Conservation (phyloP, 2,329 filamentous ascomycete species). For the Penicillium janthinellum region DNA sequence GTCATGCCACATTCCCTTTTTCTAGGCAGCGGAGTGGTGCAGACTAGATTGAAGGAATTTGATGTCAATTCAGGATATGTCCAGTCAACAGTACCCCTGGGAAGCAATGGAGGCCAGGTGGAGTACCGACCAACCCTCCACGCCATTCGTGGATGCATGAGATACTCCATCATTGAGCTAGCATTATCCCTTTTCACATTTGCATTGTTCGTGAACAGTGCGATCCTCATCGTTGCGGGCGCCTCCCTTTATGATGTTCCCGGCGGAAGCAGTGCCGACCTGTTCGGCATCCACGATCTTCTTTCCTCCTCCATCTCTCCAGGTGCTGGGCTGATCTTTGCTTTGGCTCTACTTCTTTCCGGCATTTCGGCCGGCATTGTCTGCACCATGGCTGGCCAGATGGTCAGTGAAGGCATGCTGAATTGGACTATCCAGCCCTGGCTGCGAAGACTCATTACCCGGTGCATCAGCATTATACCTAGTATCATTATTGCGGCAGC, state of each 20-base stretch:
- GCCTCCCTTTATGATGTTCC: slow-evolving; percentile 68
- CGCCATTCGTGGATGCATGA: slow-evolving; percentile 74
- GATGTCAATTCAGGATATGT: slow-evolving; percentile 46
- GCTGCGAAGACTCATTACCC: slow-evolving; percentile 75
- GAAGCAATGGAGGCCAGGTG: slow-evolving; percentile 50
- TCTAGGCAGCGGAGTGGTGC: slow-evolving; percentile 58
- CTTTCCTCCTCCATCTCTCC: slow-evolving; percentile 69
- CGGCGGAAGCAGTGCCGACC: slow-evolving; percentile 68
- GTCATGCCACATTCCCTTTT: slow-evolving; percentile 65
- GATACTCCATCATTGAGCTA: slow-evolving; percentile 72
- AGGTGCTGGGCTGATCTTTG: slow-evolving; percentile 80
- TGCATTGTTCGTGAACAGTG: slow-evolving; percentile 79
- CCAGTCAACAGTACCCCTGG: slow-evolving; percentile 30
- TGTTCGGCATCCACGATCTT: slow-evolving; percentile 79
- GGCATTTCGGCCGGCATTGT: slow-evolving; percentile 82
- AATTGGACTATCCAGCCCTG: slow-evolving; percentile 75
- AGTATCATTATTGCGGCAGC: slow-evolving; percentile 81
- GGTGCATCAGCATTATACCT: slow-evolving; percentile 77
- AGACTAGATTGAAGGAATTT: slow-evolving; percentile 54
- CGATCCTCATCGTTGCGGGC: slow-evolving; percentile 80
- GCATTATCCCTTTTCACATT: slow-evolving; percentile 76
- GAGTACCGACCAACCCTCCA: slow-evolving; percentile 70
- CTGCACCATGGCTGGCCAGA: slow-evolving; percentile 86
- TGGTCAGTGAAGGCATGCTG: slow-evolving; percentile 82
- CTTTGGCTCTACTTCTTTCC: slow-evolving; percentile 75